These are phyloP conservation scores for Xylaria cubensis DNA, from an alignment of 495 filamentous ascomycete species.

Conservation along the genomic window DNA sequence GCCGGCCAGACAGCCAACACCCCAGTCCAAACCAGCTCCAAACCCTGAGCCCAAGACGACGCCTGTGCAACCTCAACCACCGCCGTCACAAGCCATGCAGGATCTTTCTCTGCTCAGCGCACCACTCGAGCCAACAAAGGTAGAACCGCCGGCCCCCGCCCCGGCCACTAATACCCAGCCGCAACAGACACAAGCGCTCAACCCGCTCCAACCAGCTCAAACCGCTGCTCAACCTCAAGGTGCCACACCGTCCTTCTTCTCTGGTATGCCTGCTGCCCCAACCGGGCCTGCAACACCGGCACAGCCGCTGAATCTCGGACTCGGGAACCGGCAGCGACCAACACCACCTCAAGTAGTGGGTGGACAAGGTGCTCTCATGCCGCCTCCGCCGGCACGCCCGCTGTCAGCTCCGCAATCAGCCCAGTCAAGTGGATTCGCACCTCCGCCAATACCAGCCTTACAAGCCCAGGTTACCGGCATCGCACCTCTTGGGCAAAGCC, in stretches of 20 bases:
- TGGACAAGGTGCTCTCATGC: slow-evolving; percentile 65
- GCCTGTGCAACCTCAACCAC: slow-evolving; percentile 52
- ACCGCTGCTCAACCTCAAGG: slow-evolving; percentile 60
- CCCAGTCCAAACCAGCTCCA: slow-evolving; percentile 39
- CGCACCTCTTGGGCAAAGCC: slow-evolving; percentile 76
- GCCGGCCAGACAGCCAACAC: slow-evolving; percentile 70
- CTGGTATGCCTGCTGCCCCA: slow-evolving; percentile 43
- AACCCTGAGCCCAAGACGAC: slow-evolving; percentile 40
- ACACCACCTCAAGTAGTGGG: slow-evolving; percentile 68
- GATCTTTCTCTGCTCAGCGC: slow-evolving; percentile 79
- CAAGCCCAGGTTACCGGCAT: slow-evolving; percentile 88
- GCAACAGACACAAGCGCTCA: slow-evolving; percentile 48
- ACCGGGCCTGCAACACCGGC: slow-evolving; percentile 35
- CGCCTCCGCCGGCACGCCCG: slow-evolving; percentile 81
- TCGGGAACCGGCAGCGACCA: slow-evolving; percentile 70
- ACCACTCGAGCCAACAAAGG: slow-evolving; percentile 76
- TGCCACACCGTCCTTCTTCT: slow-evolving; percentile 58
- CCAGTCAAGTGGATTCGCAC: slow-evolving; percentile 73
- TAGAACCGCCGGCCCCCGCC: slow-evolving; percentile 54
- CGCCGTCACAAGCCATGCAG: slow-evolving; percentile 73
- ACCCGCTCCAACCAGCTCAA: slow-evolving; percentile 56
- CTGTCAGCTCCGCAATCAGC: slow-evolving; percentile 88
- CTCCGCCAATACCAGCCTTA: slow-evolving; percentile 69
- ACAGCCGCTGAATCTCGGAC: slow-evolving; percentile 48
- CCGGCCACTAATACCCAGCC: slow-evolving; percentile 51